Base-by-base conservation (phyloP, 805 yeast genomes). In the Saccharomycopsis microspora region DNA sequence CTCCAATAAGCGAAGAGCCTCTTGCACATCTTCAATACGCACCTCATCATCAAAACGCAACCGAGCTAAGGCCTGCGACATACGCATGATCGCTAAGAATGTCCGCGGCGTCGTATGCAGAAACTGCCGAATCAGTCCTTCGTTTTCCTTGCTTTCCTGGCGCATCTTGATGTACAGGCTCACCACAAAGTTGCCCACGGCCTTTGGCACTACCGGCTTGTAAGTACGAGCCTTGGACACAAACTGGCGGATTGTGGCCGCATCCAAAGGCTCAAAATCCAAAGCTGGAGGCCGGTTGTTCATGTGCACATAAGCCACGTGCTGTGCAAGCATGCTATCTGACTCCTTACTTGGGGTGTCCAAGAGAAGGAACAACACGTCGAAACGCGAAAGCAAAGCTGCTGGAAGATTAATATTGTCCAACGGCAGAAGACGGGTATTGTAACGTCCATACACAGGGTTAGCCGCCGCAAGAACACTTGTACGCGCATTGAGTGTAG, bases 401-500 rank as follows among this genome's bases (percentile, higher is more conserved):
- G 97, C 97, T 4, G 98, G 98, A 50, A 93, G 71, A 60, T 93
- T 93, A 63, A 93, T 90, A 65, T 93, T 93, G 59, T 93, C 96
- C 54, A 88, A 81, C 3, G 98, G 97, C 5, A 96, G 84, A 49
- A 90, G 66, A 53, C 78, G 75, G 36, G 96, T 85, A 65, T 93
- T 90, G 67, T 93, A 93, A 54, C 97, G 76, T 49, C 98, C 97
- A 62, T 85, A 89, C 36, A 89, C 69, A 19, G 98, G 98, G 68
- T 93, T 93, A n/a, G 98, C 98, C 32, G 98, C 98, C 0, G 98
- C 98, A 54, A 93, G 67, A 52, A 93, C 85, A 4, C 97, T 89
- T 0, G 97, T 78, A 63, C 98, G 77, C 5, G 98, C 98, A 62
- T 93, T 93, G 57, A 93, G 71, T 2, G 97, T 86, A 6, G 98